These are phyloP conservation scores for Saxophila tyrrhenica DNA, from an alignment of 495 filamentous ascomycete genomes.

Conservation along the genomic window DNA sequence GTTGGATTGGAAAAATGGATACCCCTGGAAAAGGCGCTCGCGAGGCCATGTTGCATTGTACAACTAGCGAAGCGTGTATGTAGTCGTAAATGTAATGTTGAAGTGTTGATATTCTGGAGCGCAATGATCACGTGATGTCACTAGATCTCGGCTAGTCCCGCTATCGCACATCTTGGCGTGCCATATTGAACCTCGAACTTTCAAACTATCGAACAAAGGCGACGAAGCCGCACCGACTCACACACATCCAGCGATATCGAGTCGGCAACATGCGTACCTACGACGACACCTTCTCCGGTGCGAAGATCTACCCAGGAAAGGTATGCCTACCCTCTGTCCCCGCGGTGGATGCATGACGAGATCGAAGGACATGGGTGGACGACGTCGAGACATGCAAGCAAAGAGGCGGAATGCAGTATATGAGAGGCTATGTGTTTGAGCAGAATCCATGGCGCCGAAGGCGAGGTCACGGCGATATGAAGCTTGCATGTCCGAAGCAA, in stretches of 20 bases:
- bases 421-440: background rate
- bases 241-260: background rate
- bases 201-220: slow-evolving; percentile 6
- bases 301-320: slow-evolving; percentile 99
- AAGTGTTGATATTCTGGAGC: no score
- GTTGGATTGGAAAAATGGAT: background rate
- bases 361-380: background rate
- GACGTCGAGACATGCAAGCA: background rate
- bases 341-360: background rate
- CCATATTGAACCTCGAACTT: background rate
- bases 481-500: no score
- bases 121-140: no score
- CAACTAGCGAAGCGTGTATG: background rate
- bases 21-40: background rate
- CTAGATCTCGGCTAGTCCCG: no score
- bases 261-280: slow-evolving; percentile 79
- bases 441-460: background rate
- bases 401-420: background rate
- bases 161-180: no score
- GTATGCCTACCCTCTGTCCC: slow-evolving; percentile 42
- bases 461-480: background rate
- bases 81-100: background rate
- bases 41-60: background rate
- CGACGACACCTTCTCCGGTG: slow-evolving; percentile 95
- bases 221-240: slow-evolving; percentile 15